Evolutionary conservation across 768 basidiomycete species (phyloP), one percentile per base, ranked within the genome.

Genomic region (Lactarius hengduanensis): DNA sequence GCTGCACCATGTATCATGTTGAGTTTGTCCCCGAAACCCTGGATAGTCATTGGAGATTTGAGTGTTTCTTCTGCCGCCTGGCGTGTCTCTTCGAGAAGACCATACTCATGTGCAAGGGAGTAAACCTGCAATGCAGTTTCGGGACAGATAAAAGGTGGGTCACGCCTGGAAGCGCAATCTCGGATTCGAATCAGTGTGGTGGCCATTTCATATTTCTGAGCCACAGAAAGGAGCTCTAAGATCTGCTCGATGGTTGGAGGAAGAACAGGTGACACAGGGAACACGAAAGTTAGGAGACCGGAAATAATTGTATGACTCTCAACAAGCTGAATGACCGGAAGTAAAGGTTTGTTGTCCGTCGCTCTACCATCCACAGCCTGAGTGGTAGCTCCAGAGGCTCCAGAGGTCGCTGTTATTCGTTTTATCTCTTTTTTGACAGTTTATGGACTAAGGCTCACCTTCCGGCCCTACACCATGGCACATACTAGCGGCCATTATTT

Each of bases 171-270:
- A 40, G 32, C 32, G 11, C 26, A n/a, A 3, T 34, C 34, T 26
- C 57, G 13, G 13, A 58, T 34, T 16, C 13, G 20, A 22, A 18
- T n/a, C 36, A 58, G n/a, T 3, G 13, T 4, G 5, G 57, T 34
- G 45, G n/a, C 13, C 62, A 63, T 63, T 47, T 57, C 34, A 16
- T 66, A 66, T 36, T 47, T 61, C 30, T 57, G 55, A 6, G 60
- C 55, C 60, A 57, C 60, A 1, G 60, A 66, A 22, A 66, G 18
- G 16, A 66, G 60, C 18, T 61, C 45, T 8, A 66, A 32, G 4
- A 2, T 40, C n/a, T 50, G 26, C 54, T 66, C 60, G 13, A 61
- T 10, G 2, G 26, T 41, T 15, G 13, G 4, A n/a, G 65, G 65
- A 57, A 66, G 60, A 16, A 30, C 26, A 0, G 60, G 60, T 11